Percentiles rank a stretch among this genome's conserved stretches.
phyloP scores from a whole-genome alignment of 2,329 filamentous ascomycete genomes.

The Penicillium expansum region DNA sequence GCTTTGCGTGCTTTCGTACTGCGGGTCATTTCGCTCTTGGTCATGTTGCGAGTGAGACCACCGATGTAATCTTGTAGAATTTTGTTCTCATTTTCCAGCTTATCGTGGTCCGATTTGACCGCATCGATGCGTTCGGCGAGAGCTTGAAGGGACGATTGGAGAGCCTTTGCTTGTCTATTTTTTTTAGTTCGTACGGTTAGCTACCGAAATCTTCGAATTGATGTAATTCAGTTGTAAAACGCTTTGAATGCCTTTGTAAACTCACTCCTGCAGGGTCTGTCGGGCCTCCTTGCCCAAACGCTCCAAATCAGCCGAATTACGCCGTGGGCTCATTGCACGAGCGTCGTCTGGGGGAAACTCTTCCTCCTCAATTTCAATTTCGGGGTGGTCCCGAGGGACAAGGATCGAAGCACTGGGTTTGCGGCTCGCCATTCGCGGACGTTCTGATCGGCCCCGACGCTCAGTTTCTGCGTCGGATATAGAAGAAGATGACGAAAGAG shows the following conservation, averaged over 20 bases:
- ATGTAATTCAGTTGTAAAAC: slow-evolving; percentile 1
- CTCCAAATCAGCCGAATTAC: slow-evolving; percentile 88
- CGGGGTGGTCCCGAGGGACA: slow-evolving; percentile 71
- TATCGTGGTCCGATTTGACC: slow-evolving; percentile 91
- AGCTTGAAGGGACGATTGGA: slow-evolving; percentile 85
- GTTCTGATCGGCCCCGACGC: slow-evolving; percentile 47
- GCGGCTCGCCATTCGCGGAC: slow-evolving; percentile 68
- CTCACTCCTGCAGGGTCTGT: slow-evolving; percentile 60
- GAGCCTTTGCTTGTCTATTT: slow-evolving; percentile 74
- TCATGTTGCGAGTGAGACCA: slow-evolving; percentile 77
- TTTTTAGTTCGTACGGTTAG: background rate
- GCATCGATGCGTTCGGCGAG: slow-evolving; percentile 93
- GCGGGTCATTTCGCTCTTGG: slow-evolving; percentile 55
- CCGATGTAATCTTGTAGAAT: slow-evolving; percentile 98
- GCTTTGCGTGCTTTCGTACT: slow-evolving; percentile 52
- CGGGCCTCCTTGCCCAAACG: slow-evolving; percentile 80
- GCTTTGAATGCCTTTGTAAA: slow-evolving; percentile 14
- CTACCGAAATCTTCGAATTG: background rate
- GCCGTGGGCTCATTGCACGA: slow-evolving; percentile 86
- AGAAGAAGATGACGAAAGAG: slow-evolving; percentile 47
- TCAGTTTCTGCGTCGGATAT: slow-evolving; percentile 48
- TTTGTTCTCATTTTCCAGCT: slow-evolving; percentile 93
- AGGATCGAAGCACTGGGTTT: slow-evolving; percentile 82
- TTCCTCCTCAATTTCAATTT: slow-evolving; percentile 69
- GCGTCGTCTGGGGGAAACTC: slow-evolving; percentile 84